Evolutionary conservation across 192 early-diverging fungal genomes (phyloP).

Genomic region (Rhizophagus sp.): DNA sequence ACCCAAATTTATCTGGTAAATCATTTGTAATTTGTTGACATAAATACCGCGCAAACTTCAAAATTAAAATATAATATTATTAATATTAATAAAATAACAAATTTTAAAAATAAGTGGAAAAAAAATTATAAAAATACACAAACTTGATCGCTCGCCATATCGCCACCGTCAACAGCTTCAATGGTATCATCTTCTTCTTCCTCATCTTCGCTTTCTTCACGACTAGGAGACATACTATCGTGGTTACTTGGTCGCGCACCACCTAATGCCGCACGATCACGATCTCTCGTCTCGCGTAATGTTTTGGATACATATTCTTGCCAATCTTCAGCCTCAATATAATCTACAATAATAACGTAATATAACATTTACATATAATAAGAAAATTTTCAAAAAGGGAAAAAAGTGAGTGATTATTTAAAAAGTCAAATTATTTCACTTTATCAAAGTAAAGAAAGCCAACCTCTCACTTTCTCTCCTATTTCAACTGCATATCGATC

Average conservation of each 20-base stretch:
- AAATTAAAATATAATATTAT: slow-evolving; percentile 15
- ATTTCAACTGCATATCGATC: slow-evolving; percentile 55
- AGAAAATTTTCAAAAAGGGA: background rate
- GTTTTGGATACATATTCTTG: slow-evolving; percentile 53
- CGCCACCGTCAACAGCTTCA: slow-evolving; percentile 55
- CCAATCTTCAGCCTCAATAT: slow-evolving; percentile 55
- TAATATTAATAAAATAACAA: background rate
- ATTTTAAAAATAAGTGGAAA: background rate
- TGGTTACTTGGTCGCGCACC: slow-evolving; percentile 51
- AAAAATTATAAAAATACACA: slow-evolving; percentile 4
- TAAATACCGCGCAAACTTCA: slow-evolving; percentile 68
- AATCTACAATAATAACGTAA: slow-evolving; percentile 41
- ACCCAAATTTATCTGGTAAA: slow-evolving; percentile 68
- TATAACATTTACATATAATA: background rate
- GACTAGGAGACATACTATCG: slow-evolving; percentile 39
- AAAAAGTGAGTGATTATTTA: too few species aligned
- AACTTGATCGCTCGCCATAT: slow-evolving; percentile 68
- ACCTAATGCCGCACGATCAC: slow-evolving; percentile 49
- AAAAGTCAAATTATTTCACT: too few species aligned
- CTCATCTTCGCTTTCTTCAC: slow-evolving; percentile 49
- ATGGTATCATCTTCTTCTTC: slow-evolving; percentile 61
- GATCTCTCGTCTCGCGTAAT: slow-evolving; percentile 45
- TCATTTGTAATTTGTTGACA: slow-evolving; percentile 72
- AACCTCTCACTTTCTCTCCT: slow-evolving; percentile 32
- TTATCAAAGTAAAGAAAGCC: background rate